Percentiles rank a stretch among this genome's conserved stretches.
Conservation (phyloP, 371 early-diverging fungal species). For the Rhizopus microsporus region DNA sequence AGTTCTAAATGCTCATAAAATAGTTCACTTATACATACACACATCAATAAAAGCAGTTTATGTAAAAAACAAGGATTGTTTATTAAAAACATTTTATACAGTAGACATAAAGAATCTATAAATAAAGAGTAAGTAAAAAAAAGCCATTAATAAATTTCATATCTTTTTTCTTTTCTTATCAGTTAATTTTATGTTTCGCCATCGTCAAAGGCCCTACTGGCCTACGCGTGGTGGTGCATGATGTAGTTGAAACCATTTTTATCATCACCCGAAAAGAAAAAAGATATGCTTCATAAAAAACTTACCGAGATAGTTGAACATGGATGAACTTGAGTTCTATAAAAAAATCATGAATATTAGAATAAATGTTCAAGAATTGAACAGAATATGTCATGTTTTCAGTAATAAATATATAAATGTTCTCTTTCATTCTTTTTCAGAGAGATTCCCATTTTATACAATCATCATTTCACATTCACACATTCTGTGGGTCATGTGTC, state of each 20-base stretch:
- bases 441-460: slow-evolving; percentile 32
- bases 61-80: not conserved
- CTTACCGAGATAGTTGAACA: slow-evolving; percentile 12
- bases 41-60: no score
- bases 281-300: slow-evolving; percentile 1
- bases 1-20: slow-evolving; percentile 23
- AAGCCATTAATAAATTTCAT: not conserved
- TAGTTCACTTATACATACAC: no score
- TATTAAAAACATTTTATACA: not conserved
- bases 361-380: not conserved
- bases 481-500: not conserved
- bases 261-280: slow-evolving; percentile 18
- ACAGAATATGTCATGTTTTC: slow-evolving; percentile 9
- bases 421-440: slow-evolving; percentile 30
- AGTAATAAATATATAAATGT: slow-evolving; percentile 27
- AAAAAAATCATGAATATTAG: not conserved
- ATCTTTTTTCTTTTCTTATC: slow-evolving; percentile 19
- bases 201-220: slow-evolving; percentile 17
- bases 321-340: not conserved
- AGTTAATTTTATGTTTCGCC: slow-evolving; percentile 20
- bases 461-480: slow-evolving; percentile 17
- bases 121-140: not conserved
- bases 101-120: not conserved
- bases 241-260: slow-evolving; percentile 24
- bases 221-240: slow-evolving; percentile 33